A percentile compares a stretch with the other conserved stretches of the same genome.
Conservation (phyloP, 345 rosid genomes). For the Eucalyptus pumila region DNA sequence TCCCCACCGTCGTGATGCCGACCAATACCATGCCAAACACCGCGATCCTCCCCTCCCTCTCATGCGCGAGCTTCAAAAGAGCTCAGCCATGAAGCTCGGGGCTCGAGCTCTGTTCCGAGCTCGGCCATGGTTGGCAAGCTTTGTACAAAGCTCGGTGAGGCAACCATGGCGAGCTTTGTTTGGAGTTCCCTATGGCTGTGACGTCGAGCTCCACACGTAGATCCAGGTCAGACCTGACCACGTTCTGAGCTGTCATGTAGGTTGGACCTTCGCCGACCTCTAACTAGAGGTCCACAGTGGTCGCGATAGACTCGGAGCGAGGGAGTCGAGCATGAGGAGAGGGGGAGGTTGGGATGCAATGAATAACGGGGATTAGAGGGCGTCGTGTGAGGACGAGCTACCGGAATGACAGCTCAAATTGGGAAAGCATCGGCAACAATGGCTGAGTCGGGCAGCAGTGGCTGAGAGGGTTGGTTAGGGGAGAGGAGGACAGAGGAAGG, state of each 20-base stretch:
- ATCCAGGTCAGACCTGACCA: neutral
- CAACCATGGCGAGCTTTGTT: neutral
- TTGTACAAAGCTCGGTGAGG: neutral
- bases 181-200: neutral
- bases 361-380: neutral
- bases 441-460: neutral
- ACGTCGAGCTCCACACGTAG: neutral
- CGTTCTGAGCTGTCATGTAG: neutral
- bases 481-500: neutral
- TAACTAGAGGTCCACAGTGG: neutral
- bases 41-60: neutral
- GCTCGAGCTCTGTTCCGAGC: no score
- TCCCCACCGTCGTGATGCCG: neutral
- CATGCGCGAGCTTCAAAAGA: neutral
- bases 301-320: neutral
- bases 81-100: neutral
- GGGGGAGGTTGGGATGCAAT: neutral
- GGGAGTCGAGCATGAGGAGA: neutral
- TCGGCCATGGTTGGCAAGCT: neutral
- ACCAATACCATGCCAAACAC: neutral
- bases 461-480: neutral
- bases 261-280: neutral
- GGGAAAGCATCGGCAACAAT: neutral
- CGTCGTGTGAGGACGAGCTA: neutral
- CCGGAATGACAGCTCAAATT: neutral